These are phyloP conservation scores for Simplicillium sp. DNA, from an alignment of 2,329 filamentous ascomycete species.

Conservation along the genomic window DNA sequence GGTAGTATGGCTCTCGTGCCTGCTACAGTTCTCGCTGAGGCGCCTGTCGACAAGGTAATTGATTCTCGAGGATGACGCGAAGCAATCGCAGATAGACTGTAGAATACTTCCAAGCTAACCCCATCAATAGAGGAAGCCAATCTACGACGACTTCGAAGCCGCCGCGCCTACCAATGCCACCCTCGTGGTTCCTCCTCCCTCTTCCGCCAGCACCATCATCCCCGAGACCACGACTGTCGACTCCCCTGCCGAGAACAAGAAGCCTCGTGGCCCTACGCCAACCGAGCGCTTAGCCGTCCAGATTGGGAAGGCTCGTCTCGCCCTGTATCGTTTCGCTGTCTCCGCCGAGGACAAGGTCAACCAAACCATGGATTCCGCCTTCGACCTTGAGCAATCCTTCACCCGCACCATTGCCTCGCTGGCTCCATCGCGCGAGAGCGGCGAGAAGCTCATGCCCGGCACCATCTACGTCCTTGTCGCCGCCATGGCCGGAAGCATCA, in stretches of 20 bases:
- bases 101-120: slow-evolving; percentile 18
- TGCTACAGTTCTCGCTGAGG: slow-evolving; percentile 41
- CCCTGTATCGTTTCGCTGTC: slow-evolving; percentile 67
- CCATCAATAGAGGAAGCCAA: slow-evolving; percentile 49
- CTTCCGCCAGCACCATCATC: slow-evolving; percentile 5
- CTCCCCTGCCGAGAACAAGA: slow-evolving; percentile 19
- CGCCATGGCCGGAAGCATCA: slow-evolving; percentile 88
- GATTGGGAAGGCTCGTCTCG: slow-evolving; percentile 70
- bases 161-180: not conserved
- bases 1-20: slow-evolving; percentile 38
- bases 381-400: slow-evolving; percentile 81
- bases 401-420: slow-evolving; percentile 82
- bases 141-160: slow-evolving; percentile 63
- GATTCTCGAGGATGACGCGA: no score
- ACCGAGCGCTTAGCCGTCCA: slow-evolving; percentile 83
- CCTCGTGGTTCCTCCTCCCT: not conserved
- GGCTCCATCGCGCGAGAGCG: slow-evolving; percentile 74
- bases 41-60: slow-evolving; percentile 18
- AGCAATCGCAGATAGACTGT: slow-evolving; percentile 9
- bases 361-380: slow-evolving; percentile 66
- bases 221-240: slow-evolving; percentile 10
- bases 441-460: slow-evolving; percentile 84
- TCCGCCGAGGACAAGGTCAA: slow-evolving; percentile 77
- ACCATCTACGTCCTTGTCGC: slow-evolving; percentile 87
- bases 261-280: slow-evolving; percentile 54